These are phyloP conservation scores for Aspergillus hancockii DNA, from an alignment of 495 filamentous ascomycete genomes.

Conservation along the genomic window DNA sequence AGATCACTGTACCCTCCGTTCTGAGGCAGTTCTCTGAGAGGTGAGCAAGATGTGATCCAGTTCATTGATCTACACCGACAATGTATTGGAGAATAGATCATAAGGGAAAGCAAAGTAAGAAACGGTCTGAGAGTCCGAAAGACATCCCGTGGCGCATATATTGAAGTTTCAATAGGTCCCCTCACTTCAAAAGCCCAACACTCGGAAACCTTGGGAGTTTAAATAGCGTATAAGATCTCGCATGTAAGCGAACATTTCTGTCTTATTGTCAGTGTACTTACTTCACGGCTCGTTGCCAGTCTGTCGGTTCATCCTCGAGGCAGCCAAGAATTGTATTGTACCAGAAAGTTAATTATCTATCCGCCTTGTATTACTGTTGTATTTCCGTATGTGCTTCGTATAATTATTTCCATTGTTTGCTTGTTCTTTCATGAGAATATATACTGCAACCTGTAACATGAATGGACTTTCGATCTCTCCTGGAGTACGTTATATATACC, in stretches of 20 bases:
- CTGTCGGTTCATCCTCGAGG: neutral
- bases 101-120: neutral
- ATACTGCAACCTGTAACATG: too few species aligned
- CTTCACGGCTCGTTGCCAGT: neutral
- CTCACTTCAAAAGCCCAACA: slow-evolving; percentile 12
- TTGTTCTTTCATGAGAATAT: too few species aligned
- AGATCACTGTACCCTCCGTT: neutral
- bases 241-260: slow-evolving; percentile 5
- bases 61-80: neutral
- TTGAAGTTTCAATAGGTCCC: slow-evolving; percentile 13
- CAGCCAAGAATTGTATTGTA: slow-evolving; percentile 2
- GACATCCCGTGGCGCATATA: slow-evolving; percentile 9
- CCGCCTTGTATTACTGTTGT: neutral
- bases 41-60: neutral
- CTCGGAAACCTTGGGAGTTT: neutral
- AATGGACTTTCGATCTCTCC: neutral
- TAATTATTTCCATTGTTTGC: too few species aligned
- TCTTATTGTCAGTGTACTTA: slow-evolving; percentile 1
- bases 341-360: neutral
- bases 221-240: neutral
- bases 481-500: neutral
- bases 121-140: slow-evolving; percentile 5
- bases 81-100: neutral
- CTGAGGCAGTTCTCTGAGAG: neutral
- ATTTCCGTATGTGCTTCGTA: too few species aligned